Conservation (phyloP, 805 yeast species). For the Lipomyces spencermartinsiae region DNA sequence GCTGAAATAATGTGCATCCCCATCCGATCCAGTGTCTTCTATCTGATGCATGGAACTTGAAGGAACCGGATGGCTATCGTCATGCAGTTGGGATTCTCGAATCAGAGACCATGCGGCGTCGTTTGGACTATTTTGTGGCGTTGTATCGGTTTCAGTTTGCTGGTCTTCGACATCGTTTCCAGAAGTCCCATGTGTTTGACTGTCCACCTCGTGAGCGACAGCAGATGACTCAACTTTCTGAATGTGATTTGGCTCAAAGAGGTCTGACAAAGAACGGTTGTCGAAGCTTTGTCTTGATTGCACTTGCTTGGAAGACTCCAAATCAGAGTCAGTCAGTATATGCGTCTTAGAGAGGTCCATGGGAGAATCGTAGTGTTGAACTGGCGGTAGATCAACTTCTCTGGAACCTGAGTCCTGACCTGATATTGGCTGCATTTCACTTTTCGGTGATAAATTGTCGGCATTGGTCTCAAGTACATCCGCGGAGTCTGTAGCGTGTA, state of each 20-base stretch:
- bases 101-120: background rate
- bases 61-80: background rate
- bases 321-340: background rate
- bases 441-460: background rate
- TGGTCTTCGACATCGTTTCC: background rate
- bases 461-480: background rate
- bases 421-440: background rate
- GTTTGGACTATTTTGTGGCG: background rate
- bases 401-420: background rate
- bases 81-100: background rate
- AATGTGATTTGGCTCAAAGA: background rate
- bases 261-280: background rate
- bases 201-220: background rate
- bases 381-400: background rate
- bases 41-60: background rate
- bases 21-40: slow-evolving; percentile 1
- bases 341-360: background rate
- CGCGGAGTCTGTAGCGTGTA: background rate
- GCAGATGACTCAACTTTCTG: background rate
- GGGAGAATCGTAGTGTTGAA: background rate
- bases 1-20: slow-evolving; percentile 10
- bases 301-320: background rate
- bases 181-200: background rate
- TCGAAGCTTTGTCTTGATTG: background rate
- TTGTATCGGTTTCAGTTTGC: background rate